Evolutionary conservation across 2,329 filamentous ascomycete species (phyloP).

Genomic region (Raffaelea arxii): DNA sequence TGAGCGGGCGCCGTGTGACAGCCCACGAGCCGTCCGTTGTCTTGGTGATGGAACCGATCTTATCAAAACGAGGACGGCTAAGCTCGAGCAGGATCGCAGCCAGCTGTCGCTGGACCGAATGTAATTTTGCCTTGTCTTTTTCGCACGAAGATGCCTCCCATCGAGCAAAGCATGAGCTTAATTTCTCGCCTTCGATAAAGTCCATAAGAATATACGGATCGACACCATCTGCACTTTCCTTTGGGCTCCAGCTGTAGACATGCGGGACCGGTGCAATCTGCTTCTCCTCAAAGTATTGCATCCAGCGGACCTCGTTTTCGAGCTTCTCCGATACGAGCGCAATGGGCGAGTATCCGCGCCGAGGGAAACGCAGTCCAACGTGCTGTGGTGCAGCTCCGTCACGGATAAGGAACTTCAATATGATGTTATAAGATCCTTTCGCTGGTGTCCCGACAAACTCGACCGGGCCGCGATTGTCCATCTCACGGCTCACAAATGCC

Average conservation of each 20-base stretch:
- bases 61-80: constrained; percentile 1
- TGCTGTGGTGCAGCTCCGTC: too few relatives aligned
- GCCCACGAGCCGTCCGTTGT: constrained; percentile 1
- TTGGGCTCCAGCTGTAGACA: constrained; percentile 1
- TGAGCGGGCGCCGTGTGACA: constrained; percentile 20
- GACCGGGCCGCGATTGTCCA: too few relatives aligned
- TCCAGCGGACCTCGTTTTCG: constrained; percentile 5
- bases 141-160: background rate
- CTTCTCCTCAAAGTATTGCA: constrained; percentile 5
- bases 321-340: background rate
- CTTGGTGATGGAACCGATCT: background rate
- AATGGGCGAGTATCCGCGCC: background rate
- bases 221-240: background rate
- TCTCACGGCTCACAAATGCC: too few relatives aligned
- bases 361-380: background rate
- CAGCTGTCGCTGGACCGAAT: background rate
- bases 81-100: constrained; percentile 1
- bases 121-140: background rate
- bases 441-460: too few relatives aligned
- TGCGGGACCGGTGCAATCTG: background rate
- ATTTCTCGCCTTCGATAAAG: constrained; percentile 3
- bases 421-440: too few relatives aligned
- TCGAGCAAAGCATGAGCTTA: background rate
- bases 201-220: constrained; percentile 6
- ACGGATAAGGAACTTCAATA: too few relatives aligned